A percentile compares a stretch with the other conserved stretches of the same genome.
Conservation (phyloP, 495 filamentous ascomycete species). For the Penicillium parvum region DNA sequence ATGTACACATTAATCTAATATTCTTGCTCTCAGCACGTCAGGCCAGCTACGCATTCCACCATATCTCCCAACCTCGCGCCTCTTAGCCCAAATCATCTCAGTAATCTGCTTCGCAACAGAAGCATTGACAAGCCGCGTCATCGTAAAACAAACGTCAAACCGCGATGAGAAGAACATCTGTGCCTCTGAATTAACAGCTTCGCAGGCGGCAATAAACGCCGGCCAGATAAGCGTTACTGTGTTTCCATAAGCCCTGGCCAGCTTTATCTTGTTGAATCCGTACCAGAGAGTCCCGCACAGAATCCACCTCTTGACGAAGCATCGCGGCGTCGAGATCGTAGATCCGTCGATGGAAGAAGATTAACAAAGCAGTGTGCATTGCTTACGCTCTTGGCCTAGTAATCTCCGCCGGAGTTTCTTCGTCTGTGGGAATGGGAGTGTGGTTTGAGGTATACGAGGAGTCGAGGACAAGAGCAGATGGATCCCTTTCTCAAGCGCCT, state of each 20-base stretch:
- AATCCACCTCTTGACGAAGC: slow-evolving; percentile 13
- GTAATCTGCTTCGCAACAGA: slow-evolving; percentile 11
- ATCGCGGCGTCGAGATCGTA: slow-evolving; percentile 18
- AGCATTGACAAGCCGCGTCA: slow-evolving; percentile 12
- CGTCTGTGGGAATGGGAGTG: background rate
- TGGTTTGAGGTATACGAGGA: background rate
- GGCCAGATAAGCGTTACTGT: slow-evolving; percentile 21
- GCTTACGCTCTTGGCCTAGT: slow-evolving; percentile 6
- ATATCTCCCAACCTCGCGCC: background rate
- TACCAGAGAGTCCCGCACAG: slow-evolving; percentile 4
- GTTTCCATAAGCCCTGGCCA: background rate
- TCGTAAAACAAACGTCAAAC: slow-evolving; percentile 16
- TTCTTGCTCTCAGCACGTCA: slow-evolving; percentile 16
- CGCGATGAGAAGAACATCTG: slow-evolving; percentile 14
- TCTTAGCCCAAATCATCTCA: slow-evolving; percentile 16
- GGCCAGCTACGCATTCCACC: slow-evolving; percentile 11
- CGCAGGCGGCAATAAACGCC: slow-evolving; percentile 22
- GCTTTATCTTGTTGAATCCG: slow-evolving; percentile 5
- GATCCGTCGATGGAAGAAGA: slow-evolving; percentile 21
- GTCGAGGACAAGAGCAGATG: slow-evolving; percentile 4
- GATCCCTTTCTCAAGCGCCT: slow-evolving; percentile 18
- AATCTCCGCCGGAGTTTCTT: background rate
- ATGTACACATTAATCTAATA: slow-evolving; percentile 18
- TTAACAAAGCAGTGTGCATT: slow-evolving; percentile 19
- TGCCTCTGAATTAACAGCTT: slow-evolving; percentile 8